phyloP scores from a whole-genome alignment of 2,329 filamentous ascomycete genomes.

The Penicillium sp. region DNA sequence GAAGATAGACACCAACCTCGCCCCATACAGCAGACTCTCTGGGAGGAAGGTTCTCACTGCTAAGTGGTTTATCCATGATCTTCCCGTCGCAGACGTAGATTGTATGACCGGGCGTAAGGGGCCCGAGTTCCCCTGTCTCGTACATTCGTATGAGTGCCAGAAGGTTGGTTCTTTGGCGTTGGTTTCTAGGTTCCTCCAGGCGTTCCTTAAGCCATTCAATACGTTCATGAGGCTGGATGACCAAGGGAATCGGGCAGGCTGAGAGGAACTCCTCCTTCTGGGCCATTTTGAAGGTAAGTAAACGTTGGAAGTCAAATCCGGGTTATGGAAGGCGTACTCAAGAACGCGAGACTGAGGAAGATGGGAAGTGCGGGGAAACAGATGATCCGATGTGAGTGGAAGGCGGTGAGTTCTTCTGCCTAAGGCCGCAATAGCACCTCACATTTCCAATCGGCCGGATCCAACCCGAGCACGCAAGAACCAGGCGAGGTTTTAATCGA shows the following conservation, averaged over 20 bases:
- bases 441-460: too few species aligned
- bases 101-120: background rate
- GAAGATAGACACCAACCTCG: background rate
- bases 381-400: too few species aligned
- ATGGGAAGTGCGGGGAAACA: too few species aligned
- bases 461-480: too few species aligned
- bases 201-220: background rate
- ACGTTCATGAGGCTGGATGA: background rate
- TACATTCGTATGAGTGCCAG: background rate
- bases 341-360: too few species aligned
- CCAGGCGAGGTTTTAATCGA: too few species aligned
- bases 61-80: too few species aligned
- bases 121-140: constrained; percentile 1
- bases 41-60: too few species aligned
- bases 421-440: too few species aligned
- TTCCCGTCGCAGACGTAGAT: background rate
- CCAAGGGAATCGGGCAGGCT: background rate
- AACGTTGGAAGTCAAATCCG: too few species aligned
- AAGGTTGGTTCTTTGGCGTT: background rate
- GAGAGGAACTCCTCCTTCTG: background rate
- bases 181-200: background rate
- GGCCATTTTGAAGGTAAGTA: constrained; percentile 1
- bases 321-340: too few species aligned
- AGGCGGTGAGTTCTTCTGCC: too few species aligned
- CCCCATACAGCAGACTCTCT: background rate